Evolutionary conservation across 108 stramenopile genomes (phyloP).

Genomic region (Phaeodactylum tricornutum): DNA sequence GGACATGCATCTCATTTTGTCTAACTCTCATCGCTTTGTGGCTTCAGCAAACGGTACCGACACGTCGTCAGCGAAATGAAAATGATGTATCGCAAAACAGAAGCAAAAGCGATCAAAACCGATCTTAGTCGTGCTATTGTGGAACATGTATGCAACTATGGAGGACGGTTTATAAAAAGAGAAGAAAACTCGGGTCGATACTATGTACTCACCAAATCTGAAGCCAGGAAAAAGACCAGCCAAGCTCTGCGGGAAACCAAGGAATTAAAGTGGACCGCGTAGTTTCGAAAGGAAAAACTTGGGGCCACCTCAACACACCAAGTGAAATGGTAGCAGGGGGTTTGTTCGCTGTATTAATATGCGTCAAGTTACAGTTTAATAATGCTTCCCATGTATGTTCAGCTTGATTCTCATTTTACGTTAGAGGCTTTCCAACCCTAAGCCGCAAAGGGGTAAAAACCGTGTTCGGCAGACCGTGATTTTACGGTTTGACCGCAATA

Average conservation of each 20-base stretch:
- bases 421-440: too few species aligned
- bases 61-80: conserved; percentile 24
- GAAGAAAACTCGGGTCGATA: conserved; percentile 16
- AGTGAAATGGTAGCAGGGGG: too few species aligned
- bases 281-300: too few species aligned
- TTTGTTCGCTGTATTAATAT: too few species aligned
- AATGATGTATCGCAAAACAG: conserved; percentile 13
- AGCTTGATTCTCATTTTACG: too few species aligned
- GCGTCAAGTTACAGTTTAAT: too few species aligned
- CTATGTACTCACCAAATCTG: conserved; percentile 10
- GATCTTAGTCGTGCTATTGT: conserved; percentile 27
- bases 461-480: too few species aligned
- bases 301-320: too few species aligned
- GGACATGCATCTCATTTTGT: neutral
- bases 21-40: neutral
- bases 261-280: conserved; percentile 11
- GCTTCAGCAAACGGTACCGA: conserved; percentile 28
- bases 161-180: conserved; percentile 21
- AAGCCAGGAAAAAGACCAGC: conserved; percentile 32
- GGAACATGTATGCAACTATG: conserved; percentile 18
- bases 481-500: too few species aligned
- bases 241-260: conserved; percentile 32
- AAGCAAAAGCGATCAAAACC: conserved; percentile 25
- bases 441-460: too few species aligned
- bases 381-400: too few species aligned